Base-by-base conservation (phyloP, 2,329 filamentous ascomycete genomes). In the Diaporthe caulivora region DNA sequence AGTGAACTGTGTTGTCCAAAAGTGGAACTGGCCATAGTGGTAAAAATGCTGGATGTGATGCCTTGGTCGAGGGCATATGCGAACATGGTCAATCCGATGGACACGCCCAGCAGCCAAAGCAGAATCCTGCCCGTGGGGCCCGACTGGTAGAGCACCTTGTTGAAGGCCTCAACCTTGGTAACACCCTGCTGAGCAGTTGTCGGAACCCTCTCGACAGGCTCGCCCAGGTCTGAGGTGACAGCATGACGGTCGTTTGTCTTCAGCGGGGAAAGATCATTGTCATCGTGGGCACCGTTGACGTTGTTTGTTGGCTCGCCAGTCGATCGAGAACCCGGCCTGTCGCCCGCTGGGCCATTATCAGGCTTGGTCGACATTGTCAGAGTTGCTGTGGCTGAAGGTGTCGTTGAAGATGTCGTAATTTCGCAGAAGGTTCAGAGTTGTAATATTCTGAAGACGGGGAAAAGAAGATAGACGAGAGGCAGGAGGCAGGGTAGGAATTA, bases 111-210 rank as follows among this genome's bases (percentile, higher is more conserved):
- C 70, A 83, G 76, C 81, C 81, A 83, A 42, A 83, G 81, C 69
- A 82, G 51, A 6, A 81, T 74, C 76, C 80, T 82, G 70, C 81
- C 82, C 6, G 76, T 78, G 58, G 72, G 78, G 62, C 82, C 82
- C 1, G 82, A 83, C 76, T 82, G 78, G 77, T 83, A 83, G 34
- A 83, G 79, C 2, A 82, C 81, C 77, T 81, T 82, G 79, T 83
- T 83, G 76, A 83, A 83, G 72, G 82, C 82, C 76, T 83, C 81
- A 58, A 83, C 82, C 31, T 77, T 79, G 70, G 78, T 80, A 24
- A 83, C 82, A 29, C 82, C 82, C 29, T 77, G 58, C 53, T 54
- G 70, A 49, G 55, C 55, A 31, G 24, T 44, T 1, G 57, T 62
- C 2, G 37, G 37, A 13, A 62, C 57, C 47, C 67, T 58, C n/a